Conservation (phyloP, 345 rosid genomes). For the Mallotus nudiflorus region DNA sequence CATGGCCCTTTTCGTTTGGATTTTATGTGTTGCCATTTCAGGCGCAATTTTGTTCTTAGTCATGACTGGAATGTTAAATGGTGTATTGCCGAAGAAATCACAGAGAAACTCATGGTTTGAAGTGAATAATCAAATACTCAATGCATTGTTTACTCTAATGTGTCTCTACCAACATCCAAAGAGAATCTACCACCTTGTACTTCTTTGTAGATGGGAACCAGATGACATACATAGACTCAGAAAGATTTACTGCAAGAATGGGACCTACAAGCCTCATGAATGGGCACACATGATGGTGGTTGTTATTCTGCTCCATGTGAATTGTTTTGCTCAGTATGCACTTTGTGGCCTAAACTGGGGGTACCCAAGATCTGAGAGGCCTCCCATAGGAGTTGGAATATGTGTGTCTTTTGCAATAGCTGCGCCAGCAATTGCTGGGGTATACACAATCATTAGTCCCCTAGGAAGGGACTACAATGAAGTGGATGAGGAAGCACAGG, state of each 20-base stretch:
- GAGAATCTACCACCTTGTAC: constrained; percentile 76
- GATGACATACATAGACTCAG: constrained; percentile 66
- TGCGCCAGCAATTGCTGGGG: constrained; percentile 84
- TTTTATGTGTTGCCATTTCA: constrained; percentile 66
- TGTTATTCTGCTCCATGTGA: constrained; percentile 70
- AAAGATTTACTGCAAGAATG: constrained; percentile 82
- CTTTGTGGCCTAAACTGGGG: constrained; percentile 89
- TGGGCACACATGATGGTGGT: constrained; percentile 92
- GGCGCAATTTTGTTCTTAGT: constrained; percentile 94
- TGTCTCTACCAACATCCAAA: constrained; percentile 93
- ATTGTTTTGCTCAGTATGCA: constrained; percentile 96
- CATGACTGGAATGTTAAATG: constrained; percentile 93
- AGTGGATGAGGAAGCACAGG: constrained; percentile 70
- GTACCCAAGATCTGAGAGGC: constrained; percentile 74
- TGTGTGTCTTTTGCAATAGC: constrained; percentile 81
- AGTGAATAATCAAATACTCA: constrained; percentile 90
- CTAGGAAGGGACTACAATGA: constrained; percentile 78
- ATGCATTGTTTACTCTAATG: constrained; percentile 89
- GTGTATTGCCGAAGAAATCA: constrained; percentile 61
- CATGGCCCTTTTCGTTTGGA: constrained; percentile 82
- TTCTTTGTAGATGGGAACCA: constrained; percentile 73
- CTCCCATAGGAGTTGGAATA: constrained; percentile 80
- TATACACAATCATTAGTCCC: constrained; percentile 76
- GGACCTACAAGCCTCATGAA: constrained; percentile 83
- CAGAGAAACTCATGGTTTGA: constrained; percentile 86